Evolutionary conservation across 192 early-diverging fungal species (phyloP).

Genomic region (Mortierella hygrophila): DNA sequence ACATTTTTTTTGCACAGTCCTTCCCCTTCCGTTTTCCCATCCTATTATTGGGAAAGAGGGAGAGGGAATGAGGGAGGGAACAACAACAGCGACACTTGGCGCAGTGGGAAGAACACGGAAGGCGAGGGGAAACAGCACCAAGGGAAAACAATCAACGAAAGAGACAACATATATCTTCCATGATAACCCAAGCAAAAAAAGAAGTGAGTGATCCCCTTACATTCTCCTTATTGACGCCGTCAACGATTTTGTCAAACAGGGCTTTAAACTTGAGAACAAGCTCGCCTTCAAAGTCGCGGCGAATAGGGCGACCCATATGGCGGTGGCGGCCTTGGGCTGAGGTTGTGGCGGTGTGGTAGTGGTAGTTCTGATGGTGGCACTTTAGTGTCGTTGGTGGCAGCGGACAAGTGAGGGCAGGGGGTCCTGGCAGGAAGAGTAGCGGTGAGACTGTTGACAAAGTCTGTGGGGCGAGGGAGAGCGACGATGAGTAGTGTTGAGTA

Average conservation of each 20-base stretch:
- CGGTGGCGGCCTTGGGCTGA: neutral
- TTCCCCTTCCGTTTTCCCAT: neutral
- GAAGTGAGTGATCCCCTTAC: conserved; percentile 3
- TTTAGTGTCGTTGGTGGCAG: too few relatives aligned
- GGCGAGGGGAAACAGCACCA: neutral
- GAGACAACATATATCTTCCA: neutral
- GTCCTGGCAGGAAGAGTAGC: too few relatives aligned
- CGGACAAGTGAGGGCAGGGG: too few relatives aligned
- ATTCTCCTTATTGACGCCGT: conserved; percentile 24
- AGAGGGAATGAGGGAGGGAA: neutral
- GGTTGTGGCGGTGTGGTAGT: neutral
- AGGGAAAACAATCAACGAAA: neutral
- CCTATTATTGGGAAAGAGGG: too few relatives aligned
- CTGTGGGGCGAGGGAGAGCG: too few relatives aligned
- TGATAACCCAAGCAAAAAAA: neutral
- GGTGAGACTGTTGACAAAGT: too few relatives aligned
- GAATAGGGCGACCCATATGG: conserved; percentile 13
- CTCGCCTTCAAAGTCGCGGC: conserved; percentile 15
- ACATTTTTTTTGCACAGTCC: conserved; percentile 7
- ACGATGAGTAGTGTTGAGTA: too few relatives aligned
- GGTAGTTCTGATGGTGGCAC: neutral
- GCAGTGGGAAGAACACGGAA: conserved; percentile 5
- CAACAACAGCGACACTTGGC: neutral
- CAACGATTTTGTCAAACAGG: conserved; percentile 12
- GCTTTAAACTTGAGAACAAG: conserved; percentile 14